A percentile compares a stretch with the other conserved stretches of the same genome.
Evolutionary conservation across 2,329 filamentous ascomycete genomes (phyloP).

Genomic region (Aspergillus tamarii): DNA sequence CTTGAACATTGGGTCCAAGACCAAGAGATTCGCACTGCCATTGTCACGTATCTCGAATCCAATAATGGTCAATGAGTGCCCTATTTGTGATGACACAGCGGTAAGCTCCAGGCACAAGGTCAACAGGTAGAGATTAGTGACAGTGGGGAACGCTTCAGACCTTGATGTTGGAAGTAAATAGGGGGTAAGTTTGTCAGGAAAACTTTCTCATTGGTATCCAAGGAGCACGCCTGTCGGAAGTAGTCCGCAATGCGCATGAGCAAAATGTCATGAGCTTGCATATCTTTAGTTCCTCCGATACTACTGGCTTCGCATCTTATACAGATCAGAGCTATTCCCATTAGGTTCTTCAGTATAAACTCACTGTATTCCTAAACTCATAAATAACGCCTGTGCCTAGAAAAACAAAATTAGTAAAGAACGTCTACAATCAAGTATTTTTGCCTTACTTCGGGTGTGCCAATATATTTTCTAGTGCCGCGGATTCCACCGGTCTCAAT

Average conservation of each 20-base stretch:
- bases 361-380: conserved; percentile 68
- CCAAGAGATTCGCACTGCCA: conserved; percentile 70
- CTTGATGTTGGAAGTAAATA: conserved; percentile 86
- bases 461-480: conserved; percentile 93
- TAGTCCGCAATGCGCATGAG: conserved; percentile 76
- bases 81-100: conserved; percentile 39
- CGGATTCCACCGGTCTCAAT: conserved; percentile 83
- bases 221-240: conserved; percentile 61
- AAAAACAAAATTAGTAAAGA: conserved; percentile 14
- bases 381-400: conserved; percentile 78
- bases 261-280: conserved; percentile 53
- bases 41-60: conserved; percentile 73
- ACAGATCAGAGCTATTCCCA: conserved; percentile 15
- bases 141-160: conserved; percentile 42
- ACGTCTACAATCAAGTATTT: neutral
- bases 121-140: neutral
- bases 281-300: conserved; percentile 53
- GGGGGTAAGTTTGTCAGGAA: conserved; percentile 73
- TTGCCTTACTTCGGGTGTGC: conserved; percentile 76
- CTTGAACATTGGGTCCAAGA: conserved; percentile 85
- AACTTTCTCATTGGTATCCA: conserved; percentile 62
- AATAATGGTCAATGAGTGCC: conserved; percentile 88
- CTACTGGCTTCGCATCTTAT: conserved; percentile 63
- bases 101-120: neutral
- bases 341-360: conserved; percentile 25